Base-by-base conservation (phyloP, 129 eudicot genomes). In the Ambrosia trifida region DNA sequence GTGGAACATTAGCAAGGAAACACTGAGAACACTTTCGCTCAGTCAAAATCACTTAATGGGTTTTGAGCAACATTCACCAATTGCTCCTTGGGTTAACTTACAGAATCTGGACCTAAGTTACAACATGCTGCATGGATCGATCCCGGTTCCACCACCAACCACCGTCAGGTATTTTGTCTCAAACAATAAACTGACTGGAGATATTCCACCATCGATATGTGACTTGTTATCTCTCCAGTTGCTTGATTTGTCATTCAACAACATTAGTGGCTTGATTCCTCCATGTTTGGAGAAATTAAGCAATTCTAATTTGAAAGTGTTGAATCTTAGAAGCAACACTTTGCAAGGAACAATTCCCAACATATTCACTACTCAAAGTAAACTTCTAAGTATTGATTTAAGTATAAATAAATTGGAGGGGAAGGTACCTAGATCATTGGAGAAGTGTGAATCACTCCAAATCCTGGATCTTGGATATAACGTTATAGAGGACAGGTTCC, bases 291-390 rank as follows among this genome's bases (percentile, higher is more conserved):
- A 12, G 41, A 72, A 43, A 20, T 12, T 78, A 18, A 65, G 36
- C 36, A 59, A 52, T 12, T 47, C 75, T 0, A 24, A 24, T 0
- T 52, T 78, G 53, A 5, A 35, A 10, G 70, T 79, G 31, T 5
- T 79, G 43, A 68, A 73, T 60, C 63, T 79, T 33, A 57, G 50
- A 45, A 16, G 51, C 12, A 79, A 79, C 71, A 47, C 3, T 14
- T 79, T 79, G 3, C 77, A 54, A 7, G 83, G 83, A 50, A 67
- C 75, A 19, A 66, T 79, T 46, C 75, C 75, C 32, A 16, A 57
- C 17, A 67, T 17, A 20, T 72, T 54, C 62, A 59, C 41, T 2
- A 38, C 49, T 2, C 50, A 54, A 76, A 56, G 70, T 51, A 14
- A 41, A 64, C 52, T n/a, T n/a, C n/a, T 0, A 5, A 69, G 47